Conservation (phyloP, 2,329 filamentous ascomycete genomes). For the Aspergillus ibericus region DNA sequence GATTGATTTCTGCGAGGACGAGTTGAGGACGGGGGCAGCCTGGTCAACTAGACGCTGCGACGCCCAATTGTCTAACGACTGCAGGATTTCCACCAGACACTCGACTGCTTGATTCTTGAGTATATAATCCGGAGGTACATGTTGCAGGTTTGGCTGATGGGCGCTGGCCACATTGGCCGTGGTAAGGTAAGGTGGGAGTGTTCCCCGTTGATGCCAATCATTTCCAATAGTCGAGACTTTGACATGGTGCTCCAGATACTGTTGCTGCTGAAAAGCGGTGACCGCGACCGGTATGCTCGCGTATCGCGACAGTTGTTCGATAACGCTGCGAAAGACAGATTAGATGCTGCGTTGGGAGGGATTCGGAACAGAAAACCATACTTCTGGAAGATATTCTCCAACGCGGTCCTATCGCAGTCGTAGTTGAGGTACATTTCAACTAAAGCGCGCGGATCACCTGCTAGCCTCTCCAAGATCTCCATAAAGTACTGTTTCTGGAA, state of each 20-base stretch:
- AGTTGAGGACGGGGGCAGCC: slow-evolving; percentile 50
- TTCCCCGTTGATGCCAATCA: slow-evolving; percentile 86
- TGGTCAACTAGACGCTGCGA: slow-evolving; percentile 62
- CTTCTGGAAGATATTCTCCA: slow-evolving; percentile 95
- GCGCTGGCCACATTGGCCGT: slow-evolving; percentile 68
- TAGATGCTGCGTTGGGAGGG: neutral
- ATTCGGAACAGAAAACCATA: slow-evolving; percentile 22
- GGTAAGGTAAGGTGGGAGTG: slow-evolving; percentile 81
- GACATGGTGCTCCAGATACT: slow-evolving; percentile 76
- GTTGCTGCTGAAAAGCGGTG: slow-evolving; percentile 75
- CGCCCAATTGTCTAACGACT: slow-evolving; percentile 92
- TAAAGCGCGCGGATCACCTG: slow-evolving; percentile 79
- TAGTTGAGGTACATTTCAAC: slow-evolving; percentile 98
- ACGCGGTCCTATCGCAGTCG: slow-evolving; percentile 85
- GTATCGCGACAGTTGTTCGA: slow-evolving; percentile 89
- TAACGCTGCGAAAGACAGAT: slow-evolving; percentile 56
- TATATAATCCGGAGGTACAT: slow-evolving; percentile 83
- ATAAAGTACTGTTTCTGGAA: slow-evolving; percentile 94
- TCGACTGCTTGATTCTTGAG: slow-evolving; percentile 89
- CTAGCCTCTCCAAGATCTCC: slow-evolving; percentile 78
- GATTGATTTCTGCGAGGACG: slow-evolving; percentile 52
- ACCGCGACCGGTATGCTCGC: slow-evolving; percentile 76
- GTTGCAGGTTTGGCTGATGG: slow-evolving; percentile 51
- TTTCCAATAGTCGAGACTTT: slow-evolving; percentile 59
- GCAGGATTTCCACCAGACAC: slow-evolving; percentile 80